Evolutionary conservation across 1,284 basidiomycete species (phyloP), one percentile per base, ranked within the genome.

Genomic region (Polyporus tsugae): DNA sequence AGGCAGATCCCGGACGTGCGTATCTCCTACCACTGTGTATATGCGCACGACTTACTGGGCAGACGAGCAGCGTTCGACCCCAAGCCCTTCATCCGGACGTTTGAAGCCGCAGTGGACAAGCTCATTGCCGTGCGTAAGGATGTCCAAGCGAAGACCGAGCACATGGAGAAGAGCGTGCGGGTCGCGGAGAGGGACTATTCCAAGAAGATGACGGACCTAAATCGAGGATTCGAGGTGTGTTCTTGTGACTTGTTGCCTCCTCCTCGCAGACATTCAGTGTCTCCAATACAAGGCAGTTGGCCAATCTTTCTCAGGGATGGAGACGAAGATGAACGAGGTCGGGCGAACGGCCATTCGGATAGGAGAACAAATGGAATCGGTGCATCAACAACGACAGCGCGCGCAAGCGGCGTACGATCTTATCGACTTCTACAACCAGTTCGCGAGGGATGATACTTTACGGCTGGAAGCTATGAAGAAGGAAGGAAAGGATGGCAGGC

Each of bases 361-460:
- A 76, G 97, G 96, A 64, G 96, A 98, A 82, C 97, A 99, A 82
- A 89, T 99, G 62, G 97, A 99, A 80, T 93, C 92, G 1, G 92
- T 99, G 29, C 96, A 99, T 79, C 89, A 96, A 69, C 94, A 97
- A 74, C 89, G 97, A 9, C 94, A 95, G 76, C 86, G 96, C 69
- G 98, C 97, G 0, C 95, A 97, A 76, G 96, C 96, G 25, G 95
- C 97, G 0, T 93, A 96, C 74, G 93, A 99, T 77, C 83, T 99
- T n/a, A 94, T 99, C 65, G 92, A 96, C 71, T 97, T 94, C 81
- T 99, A 99, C 80, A 95, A 97, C 75, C 94, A 96, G 71, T 93
- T 99, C 76, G 91, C 94, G 3, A 91, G 92, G 68, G 94, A 92
- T 6, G 95, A 99, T 70, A 94, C 93, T 0, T 83, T 87, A 4